These are phyloP conservation scores for Dryas alaskensis DNA, from an alignment of 306 rosid genomes.

Conservation along the genomic window DNA sequence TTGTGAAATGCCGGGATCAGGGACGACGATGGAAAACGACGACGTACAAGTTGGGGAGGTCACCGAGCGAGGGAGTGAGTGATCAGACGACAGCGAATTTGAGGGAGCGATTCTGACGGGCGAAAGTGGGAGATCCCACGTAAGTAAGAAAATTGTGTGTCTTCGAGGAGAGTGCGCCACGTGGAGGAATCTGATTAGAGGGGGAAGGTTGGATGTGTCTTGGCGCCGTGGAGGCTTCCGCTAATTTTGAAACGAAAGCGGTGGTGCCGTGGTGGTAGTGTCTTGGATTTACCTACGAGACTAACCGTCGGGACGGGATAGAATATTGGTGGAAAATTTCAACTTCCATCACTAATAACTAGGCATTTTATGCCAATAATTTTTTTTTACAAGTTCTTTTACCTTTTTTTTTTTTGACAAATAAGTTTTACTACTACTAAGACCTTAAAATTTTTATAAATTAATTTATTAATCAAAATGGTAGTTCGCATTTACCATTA, in stretches of 20 bases:
- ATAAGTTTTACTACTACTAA: no score
- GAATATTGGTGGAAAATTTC: no score
- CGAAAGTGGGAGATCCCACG: conserved; percentile 57
- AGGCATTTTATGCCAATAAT: no score
- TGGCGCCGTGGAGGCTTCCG: conserved; percentile 48
- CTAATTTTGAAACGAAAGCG: conserved; percentile 22
- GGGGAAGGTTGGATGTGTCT: conserved; percentile 26
- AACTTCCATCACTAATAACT: no score
- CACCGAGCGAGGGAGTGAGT: conserved; percentile 6
- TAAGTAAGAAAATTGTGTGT: conserved; percentile 34
- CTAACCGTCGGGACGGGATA: no score
- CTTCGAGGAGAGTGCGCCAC: conserved; percentile 34
- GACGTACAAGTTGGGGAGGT: conserved; percentile 32
- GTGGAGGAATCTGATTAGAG: conserved; percentile 30
- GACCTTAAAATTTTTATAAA: no score
- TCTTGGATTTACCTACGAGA: background rate
- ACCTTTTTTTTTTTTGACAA: no score
- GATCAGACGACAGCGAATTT: conserved; percentile 24
- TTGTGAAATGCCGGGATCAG: conserved; percentile 25
- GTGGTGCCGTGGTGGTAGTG: background rate
- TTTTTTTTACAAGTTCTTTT: no score
- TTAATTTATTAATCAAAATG: no score
- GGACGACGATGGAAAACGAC: conserved; percentile 41
- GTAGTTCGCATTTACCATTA: no score
- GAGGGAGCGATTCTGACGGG: conserved; percentile 28